Base-by-base conservation (phyloP, 495 filamentous ascomycete genomes). In the Massariosphaeria phaeospora region DNA sequence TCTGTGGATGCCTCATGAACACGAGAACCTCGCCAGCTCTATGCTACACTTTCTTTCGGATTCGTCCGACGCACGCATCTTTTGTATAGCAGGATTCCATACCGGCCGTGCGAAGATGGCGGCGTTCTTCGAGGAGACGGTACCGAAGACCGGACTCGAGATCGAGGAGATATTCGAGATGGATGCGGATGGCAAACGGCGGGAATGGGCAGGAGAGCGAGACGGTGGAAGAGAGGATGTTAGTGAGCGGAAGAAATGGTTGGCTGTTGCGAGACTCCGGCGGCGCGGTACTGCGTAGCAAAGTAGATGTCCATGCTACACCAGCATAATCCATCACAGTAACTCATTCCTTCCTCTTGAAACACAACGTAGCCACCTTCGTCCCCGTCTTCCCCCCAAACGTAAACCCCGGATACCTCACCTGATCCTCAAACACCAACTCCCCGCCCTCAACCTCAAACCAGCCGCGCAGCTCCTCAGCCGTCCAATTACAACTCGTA, bases 401-500 rank as follows among this genome's bases (percentile, higher is more conserved):
- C 42, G 81, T 79, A 65, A 93, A 95, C 24, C 78, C 82, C 2
- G 83, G 88, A 72, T 96, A 97, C 64, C 84, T 76, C 43, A 96
- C 79, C 59, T 75, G 76, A 0, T 81, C 83, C 60, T 81, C 79
- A 61, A 76, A 77, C 50, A 68, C 66, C 59, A 89, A 70, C 48
- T 66, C 62, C 26, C 66, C 63, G 0, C 67, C 67, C 26, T 53
- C 59, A 40, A 48, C 64, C 61, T 76, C 70, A 69, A 95, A 91
- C 89, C 89, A 94, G 10, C 63, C 66, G 52, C 75, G 72, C 63
- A 98, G 69, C 75, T 98, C 93, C 49, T 81, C 77, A 73, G 93
- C 89, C 30, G 93, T 96, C 93, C 93, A 98, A 72, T 98, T 98
- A 67, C 93, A 98, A 65, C 88, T 95, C 56, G 93, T 96, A 20